Evolutionary conservation across 345 rosid genomes (phyloP), one percentile per base, ranked within the genome.

Genomic region (Raphanus raphanistrum): DNA sequence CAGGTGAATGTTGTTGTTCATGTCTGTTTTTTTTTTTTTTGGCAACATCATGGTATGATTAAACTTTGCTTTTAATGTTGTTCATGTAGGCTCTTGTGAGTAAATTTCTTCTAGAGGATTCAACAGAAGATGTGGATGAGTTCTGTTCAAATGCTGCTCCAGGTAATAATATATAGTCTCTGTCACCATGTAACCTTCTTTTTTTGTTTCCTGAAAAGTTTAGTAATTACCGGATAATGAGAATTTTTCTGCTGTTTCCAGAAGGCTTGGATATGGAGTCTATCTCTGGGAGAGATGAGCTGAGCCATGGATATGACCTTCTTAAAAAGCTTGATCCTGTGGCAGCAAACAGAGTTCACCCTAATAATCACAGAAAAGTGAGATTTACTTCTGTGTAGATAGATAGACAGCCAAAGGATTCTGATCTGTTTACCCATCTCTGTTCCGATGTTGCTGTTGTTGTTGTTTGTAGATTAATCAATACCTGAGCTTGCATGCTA

Each of bases 341-440:
- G 77, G 94, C 97, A 55, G 99, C 97, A 29, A 86, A 86, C 81
- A 87, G 97, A 84, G 81, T 95, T 68, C 99, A 92, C 76, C 98
- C 98, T 8, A 93, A 95, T 83, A 90, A 95, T 76, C 81, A 72
- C 33, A 86, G 99, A 88, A 95, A 93, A 73, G 99, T 95, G 71
- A 27, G 82, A 50, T 36, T 31, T 73, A 60, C 15, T 29, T 73
- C 12, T 57, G 2, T 26, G 29, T 65, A 31, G 27, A 38, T 65
- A 35, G 58, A 21, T 21, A 21, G 21, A 21, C 21, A 28, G 31
- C 31, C 31, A 28, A 28, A 28, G 3, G 31, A 28, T 28, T 28
- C 10, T 41, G 17, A 36, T 55, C 27, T 28, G 64, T 61, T 71
- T 48, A 10, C 12, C 62, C 41, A 74, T 48, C 50, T 65, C 16